These are phyloP conservation scores for Tetrapisispora pingtungensis DNA, from an alignment of 805 yeast species.

Conservation along the genomic window DNA sequence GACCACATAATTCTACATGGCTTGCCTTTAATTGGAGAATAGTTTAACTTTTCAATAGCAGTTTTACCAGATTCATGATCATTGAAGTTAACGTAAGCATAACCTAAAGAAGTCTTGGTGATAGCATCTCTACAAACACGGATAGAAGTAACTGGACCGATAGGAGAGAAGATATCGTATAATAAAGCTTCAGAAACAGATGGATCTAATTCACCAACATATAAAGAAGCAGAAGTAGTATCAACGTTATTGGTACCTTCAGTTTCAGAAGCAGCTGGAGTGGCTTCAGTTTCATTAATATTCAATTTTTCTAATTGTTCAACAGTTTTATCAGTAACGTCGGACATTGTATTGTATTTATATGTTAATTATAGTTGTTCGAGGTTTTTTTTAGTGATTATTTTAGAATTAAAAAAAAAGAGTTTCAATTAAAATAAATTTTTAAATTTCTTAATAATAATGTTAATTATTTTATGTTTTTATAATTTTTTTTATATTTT, in stretches of 20 bases:
- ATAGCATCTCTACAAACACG: slow-evolving; percentile 99
- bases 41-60: slow-evolving; percentile 93
- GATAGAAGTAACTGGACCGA: slow-evolving; percentile 92
- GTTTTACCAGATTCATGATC: slow-evolving; percentile 80
- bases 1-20: slow-evolving; percentile 99
- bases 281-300: slow-evolving; percentile 25
- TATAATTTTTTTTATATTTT: background rate
- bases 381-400: background rate
- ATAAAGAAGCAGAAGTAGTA: slow-evolving; percentile 71
- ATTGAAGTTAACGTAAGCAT: slow-evolving; percentile 96
- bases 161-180: slow-evolving; percentile 87
- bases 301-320: slow-evolving; percentile 29
- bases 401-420: background rate
- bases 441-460: slow-evolving; percentile 1
- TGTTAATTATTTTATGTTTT: slow-evolving; percentile 1
- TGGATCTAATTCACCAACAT: slow-evolving; percentile 95
- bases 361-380: background rate
- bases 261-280: slow-evolving; percentile 20
- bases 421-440: background rate
- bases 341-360: slow-evolving; percentile 26
- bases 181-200: slow-evolving; percentile 87
- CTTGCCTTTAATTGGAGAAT: slow-evolving; percentile 84
- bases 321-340: slow-evolving; percentile 30
- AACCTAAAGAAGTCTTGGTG: slow-evolving; percentile 92
- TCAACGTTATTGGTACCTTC: slow-evolving; percentile 23